Evolutionary conservation across 257 asterid species (phyloP), one percentile per base, ranked within the genome.

Genomic region (Perilla frutescens): DNA sequence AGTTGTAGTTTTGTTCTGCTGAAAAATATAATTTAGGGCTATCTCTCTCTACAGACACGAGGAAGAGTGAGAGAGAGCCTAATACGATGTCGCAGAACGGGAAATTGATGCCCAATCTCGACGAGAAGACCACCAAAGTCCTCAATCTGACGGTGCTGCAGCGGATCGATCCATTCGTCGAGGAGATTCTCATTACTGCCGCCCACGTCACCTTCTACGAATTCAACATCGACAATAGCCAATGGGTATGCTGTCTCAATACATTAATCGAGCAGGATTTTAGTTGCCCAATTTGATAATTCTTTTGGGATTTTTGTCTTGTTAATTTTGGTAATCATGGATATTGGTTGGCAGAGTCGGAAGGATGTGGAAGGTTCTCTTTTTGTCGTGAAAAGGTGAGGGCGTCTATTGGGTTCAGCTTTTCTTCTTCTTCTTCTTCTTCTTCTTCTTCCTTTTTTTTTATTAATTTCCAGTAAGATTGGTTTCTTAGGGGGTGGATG

Each of bases 351-450:
- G 72, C 91, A 92, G 98, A 90, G 96, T 78, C 92, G 96, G 15
- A 93, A 93, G 87, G 96, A 93, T 79, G 97, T 93, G 8, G 96
- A 90, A 82, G 98, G 98, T 68, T 90, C 98, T 13, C 91, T 93
- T 54, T 93, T 90, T 77, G 98, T 93, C 54, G 97, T 90, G 36
- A 93, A 93, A 80, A 91, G 98, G 98, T 86, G 66, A 68, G 81
- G 68, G 70, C 31, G 40, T 45, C 60, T 20, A 6, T 15, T 40
- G 51, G 43, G 26, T 47, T 65, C 12, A 47, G 57, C 14, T 32
- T 29, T 65, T 65, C 9, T 4, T 3, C 41, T 13, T 6, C 37
- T 12, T 13, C 51, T 73, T 57, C 54, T 68, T 49, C 4, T 6
- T 64, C 55, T n/a, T 26, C 12, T 37, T 53, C 45, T 58, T n/a